Base-by-base conservation (phyloP, 2,329 filamentous ascomycete genomes). In the Talaromyces islandicus region DNA sequence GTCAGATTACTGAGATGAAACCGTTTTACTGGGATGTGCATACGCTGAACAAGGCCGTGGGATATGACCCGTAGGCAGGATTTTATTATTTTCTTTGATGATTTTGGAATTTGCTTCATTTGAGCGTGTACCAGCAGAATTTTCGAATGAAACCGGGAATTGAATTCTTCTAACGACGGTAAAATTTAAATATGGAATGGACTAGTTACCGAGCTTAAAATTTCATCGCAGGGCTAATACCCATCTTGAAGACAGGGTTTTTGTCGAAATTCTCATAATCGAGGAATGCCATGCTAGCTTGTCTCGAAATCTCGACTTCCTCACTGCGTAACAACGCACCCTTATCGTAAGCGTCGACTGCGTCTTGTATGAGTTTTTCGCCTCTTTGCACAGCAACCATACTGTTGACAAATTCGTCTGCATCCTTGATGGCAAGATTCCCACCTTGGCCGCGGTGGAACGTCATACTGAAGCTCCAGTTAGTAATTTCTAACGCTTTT, bases 361-460 rank as follows among this genome's bases (percentile, higher is more conserved):
- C 58, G 10, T 12, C 29, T 11, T 56, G 21, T n/a, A 25, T 21
- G 11, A 5, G 24, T 11, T 10, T 51, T 30, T 52, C 53, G 7
- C 32, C 58, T 24, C 12, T 51, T 9, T 56, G 21, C 17, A 53
- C 46, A 1, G 46, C 38, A 9, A 53, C 14, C 10, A 60, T 24
- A 5, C 38, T 51, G 24, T 53, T 60, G 29, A 56, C 54, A 21
- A 60, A 54, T 43, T 60, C 58, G 32, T 52, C 50, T 10, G 58
- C 58, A 35, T 60, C 58, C 30, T 46, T 60, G 7, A 60, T 60
- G 25, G 54, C 58, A 32, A 60, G 25, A 17, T 60, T 60, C 7
- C 58, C 58, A 17, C 58, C 58, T 35, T 60, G 53, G 25, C 58
- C 58, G 10, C 58, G 58, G n/a, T 56, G 58, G 11, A 60, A 60